Base-by-base conservation (phyloP, 192 early-diverging fungal species). In the Coemansia sp. region DNA sequence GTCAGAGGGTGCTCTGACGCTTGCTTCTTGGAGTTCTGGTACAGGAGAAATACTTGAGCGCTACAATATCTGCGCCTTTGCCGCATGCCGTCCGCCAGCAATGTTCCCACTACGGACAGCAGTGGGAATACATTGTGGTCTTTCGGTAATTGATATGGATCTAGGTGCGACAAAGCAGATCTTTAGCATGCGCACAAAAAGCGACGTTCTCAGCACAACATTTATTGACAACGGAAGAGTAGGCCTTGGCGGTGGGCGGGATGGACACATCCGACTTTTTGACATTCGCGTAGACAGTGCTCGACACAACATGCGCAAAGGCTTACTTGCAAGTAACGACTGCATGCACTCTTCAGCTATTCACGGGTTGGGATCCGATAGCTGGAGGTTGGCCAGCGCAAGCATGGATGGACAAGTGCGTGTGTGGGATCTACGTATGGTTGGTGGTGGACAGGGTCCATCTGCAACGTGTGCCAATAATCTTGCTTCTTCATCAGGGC, bases 341-440 rank as follows among this genome's bases (percentile, higher is more conserved):
- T 67, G 65, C 30, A 51, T 57, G 11, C 68, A 77, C 33, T 25
- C 33, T 3, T 68, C 66, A 14, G 61, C 66, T 32, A 59, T 80
- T 1, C 71, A 80, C 36, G 78, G 67, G 7, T 5, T 80, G 10
- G 61, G 68, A 27, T 24, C 56, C 8, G 72, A 80, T 11, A 62
- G 63, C 5, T 63, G 71, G 57, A 54, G 56, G 51, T 25, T 80
- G 33, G 69, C 50, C 32, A 74, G 68, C 39, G 62, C 72, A 0
- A 70, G 78, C 57, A 75, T 74, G 72, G 72, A 80, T 30, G 63
- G 72, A 17, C 51, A 30, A 6, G 69, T 74, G 31, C 46, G 54
- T 29, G 58, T 67, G 36, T 80, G 72, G 72, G 78, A 80, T 54
- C 22, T 75, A 7, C 72, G 78, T 5, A 80, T 75, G 78, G 52